These are phyloP conservation scores for Daedaleopsis sinensis DNA, from an alignment of 768 basidiomycete species.

Conservation along the genomic window DNA sequence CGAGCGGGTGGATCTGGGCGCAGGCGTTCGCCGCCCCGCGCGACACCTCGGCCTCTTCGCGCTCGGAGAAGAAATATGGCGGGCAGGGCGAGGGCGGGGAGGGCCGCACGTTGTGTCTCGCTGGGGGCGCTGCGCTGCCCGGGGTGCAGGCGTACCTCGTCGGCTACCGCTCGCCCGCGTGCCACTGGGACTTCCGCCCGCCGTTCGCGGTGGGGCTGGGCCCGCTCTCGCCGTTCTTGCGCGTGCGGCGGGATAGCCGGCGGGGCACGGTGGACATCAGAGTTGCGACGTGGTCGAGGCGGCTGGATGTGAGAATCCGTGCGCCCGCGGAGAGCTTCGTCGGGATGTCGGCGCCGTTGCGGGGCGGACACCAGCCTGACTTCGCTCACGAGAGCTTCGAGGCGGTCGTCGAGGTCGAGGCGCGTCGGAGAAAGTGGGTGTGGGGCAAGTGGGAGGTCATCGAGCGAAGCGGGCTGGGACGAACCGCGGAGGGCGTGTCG, in stretches of 20 bases:
- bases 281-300: constrained; percentile 18
- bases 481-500: constrained; percentile 8
- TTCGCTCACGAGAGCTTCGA: constrained; percentile 30
- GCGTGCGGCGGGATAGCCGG: constrained; percentile 19
- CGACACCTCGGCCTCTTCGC: no score
- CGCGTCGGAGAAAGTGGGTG: constrained; percentile 22
- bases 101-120: constrained; percentile 22
- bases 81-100: background rate
- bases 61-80: background rate
- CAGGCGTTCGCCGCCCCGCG: constrained; percentile 15
- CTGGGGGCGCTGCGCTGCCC: constrained; percentile 27
- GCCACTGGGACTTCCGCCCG: constrained; percentile 31
- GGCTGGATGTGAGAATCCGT: constrained; percentile 18
- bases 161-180: constrained; percentile 26
- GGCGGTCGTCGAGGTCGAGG: constrained; percentile 15
- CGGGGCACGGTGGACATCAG: constrained; percentile 17
- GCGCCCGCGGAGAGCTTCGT: constrained; percentile 26
- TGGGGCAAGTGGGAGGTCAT: constrained; percentile 26
- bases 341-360: constrained; percentile 24
- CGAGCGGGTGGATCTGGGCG: constrained; percentile 31
- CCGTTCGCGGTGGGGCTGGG: constrained; percentile 23
- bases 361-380: constrained; percentile 25
- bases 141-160: constrained; percentile 29
- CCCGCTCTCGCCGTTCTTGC: constrained; percentile 22
- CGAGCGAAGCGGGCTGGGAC: constrained; percentile 22